phyloP scores from a whole-genome alignment of 1,284 basidiomycete genomes.

The Coriolopsis trogii region DNA sequence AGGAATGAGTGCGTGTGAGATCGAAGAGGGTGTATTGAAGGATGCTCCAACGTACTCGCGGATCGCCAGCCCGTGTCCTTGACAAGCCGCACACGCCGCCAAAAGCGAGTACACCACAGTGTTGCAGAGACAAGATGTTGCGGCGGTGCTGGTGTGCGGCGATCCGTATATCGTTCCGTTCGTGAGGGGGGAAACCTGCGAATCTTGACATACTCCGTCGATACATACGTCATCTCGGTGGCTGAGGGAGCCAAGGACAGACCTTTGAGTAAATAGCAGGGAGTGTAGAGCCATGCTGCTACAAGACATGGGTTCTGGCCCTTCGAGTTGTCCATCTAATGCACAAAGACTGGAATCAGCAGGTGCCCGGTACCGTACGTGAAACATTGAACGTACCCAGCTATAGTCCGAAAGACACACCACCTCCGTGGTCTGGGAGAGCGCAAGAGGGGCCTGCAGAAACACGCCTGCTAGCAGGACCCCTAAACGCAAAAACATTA shows the following conservation, averaged over 20 bases:
- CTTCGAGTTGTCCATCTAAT: neutral
- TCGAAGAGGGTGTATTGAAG: neutral
- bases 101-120: neutral
- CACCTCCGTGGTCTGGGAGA: too few relatives aligned
- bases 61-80: neutral
- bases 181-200: neutral
- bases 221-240: too few relatives aligned
- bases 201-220: too few relatives aligned
- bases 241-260: neutral
- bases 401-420: neutral
- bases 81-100: conserved; percentile 1
- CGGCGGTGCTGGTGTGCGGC: too few relatives aligned
- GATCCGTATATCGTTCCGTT: too few relatives aligned
- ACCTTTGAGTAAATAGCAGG: neutral
- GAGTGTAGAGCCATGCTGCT: neutral
- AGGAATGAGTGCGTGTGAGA: too few relatives aligned
- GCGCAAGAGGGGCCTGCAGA: too few relatives aligned
- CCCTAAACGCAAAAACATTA: too few relatives aligned
- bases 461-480: too few relatives aligned
- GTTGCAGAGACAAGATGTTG: neutral
- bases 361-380: neutral
- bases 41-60: neutral
- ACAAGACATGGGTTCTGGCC: neutral
- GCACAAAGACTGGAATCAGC: too few relatives aligned
- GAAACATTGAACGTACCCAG: neutral